These are phyloP conservation scores for Pluteus cervinus DNA, from an alignment of 768 basidiomycete species.

Conservation along the genomic window DNA sequence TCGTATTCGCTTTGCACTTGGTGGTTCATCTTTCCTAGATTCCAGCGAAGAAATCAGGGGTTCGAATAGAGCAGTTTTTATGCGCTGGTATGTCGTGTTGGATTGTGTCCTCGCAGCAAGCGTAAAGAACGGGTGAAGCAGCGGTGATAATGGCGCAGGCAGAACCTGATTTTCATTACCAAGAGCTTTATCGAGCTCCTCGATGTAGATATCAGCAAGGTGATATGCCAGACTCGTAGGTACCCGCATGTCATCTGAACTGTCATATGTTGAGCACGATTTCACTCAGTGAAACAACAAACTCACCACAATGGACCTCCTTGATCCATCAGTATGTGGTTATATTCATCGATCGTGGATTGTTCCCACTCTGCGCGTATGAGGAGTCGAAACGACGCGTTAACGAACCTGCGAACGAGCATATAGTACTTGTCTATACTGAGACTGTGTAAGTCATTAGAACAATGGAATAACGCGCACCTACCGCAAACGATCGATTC, in stretches of 20 bases:
- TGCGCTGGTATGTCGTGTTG: constrained; percentile 63
- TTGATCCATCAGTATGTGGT: constrained; percentile 53
- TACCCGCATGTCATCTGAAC: constrained; percentile 64
- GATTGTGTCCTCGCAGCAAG: constrained; percentile 66
- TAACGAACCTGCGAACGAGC: constrained; percentile 84
- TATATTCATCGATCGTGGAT: constrained; percentile 51
- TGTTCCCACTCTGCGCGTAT: constrained; percentile 65
- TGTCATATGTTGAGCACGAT: constrained; percentile 22
- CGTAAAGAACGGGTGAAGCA: constrained; percentile 59
- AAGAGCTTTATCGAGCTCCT: constrained; percentile 76
- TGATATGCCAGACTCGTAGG: constrained; percentile 81
- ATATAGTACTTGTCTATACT: constrained; percentile 98
- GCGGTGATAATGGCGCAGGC: constrained; percentile 27
- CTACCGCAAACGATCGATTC: constrained; percentile 86
- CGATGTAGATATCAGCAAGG: constrained; percentile 82
- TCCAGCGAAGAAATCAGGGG: constrained; percentile 60
- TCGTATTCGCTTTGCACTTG: constrained; percentile 41
- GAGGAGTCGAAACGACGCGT: constrained; percentile 80
- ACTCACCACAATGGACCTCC: constrained; percentile 84
- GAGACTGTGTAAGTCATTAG: constrained; percentile 9
- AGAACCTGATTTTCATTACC: constrained; percentile 40
- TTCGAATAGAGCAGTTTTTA: constrained; percentile 60
- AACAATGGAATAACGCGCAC: constrained; percentile 13
- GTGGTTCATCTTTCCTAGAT: constrained; percentile 30
- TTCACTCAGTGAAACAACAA: background rate